Percentiles rank a stretch among this genome's conserved stretches.
These are phyloP conservation scores for Mucor plumbeus DNA, from an alignment of 371 early-diverging fungal species.

Conservation along the genomic window DNA sequence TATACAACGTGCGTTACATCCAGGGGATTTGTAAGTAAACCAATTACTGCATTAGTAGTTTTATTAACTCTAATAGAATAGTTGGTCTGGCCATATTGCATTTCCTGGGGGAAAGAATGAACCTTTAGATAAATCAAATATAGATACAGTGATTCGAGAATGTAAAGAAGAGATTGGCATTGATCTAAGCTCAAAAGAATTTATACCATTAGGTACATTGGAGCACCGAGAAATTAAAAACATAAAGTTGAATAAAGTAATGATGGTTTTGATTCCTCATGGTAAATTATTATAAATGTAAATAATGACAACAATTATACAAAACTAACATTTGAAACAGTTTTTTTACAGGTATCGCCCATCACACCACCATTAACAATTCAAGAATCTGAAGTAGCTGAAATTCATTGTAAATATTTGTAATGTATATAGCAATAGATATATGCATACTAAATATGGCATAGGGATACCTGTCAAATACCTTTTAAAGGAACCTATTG, in stretches of 20 bases:
- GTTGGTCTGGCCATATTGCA: conserved; percentile 77
- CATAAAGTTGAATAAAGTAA: conserved; percentile 46
- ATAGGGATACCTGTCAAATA: conserved; percentile 54
- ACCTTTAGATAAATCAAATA: conserved; percentile 58
- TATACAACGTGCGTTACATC: conserved; percentile 65
- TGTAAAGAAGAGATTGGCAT: conserved; percentile 70
- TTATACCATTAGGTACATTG: conserved; percentile 59
- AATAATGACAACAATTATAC: background rate
- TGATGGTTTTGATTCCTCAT: conserved; percentile 66
- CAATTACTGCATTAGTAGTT: no score
- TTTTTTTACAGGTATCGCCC: conserved; percentile 64
- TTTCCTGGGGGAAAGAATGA: conserved; percentile 77
- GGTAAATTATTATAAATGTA: conserved; percentile 35
- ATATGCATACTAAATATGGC: background rate
- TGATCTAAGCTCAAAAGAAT: conserved; percentile 52
- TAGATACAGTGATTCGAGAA: conserved; percentile 71
- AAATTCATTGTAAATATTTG: conserved; percentile 59
- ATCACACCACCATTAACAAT: conserved; percentile 57
- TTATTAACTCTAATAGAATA: background rate
- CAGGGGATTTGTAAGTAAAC: conserved; percentile 57
- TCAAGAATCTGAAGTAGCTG: conserved; percentile 61
- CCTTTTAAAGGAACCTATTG: conserved; percentile 44
- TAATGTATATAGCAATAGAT: background rate
- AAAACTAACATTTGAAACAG: conserved; percentile 23
- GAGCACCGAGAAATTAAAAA: conserved; percentile 63